A percentile compares a stretch with the other conserved stretches of the same genome.
phyloP scores from a whole-genome alignment of 2,329 filamentous ascomycete species.

The Nakataea oryzae region DNA sequence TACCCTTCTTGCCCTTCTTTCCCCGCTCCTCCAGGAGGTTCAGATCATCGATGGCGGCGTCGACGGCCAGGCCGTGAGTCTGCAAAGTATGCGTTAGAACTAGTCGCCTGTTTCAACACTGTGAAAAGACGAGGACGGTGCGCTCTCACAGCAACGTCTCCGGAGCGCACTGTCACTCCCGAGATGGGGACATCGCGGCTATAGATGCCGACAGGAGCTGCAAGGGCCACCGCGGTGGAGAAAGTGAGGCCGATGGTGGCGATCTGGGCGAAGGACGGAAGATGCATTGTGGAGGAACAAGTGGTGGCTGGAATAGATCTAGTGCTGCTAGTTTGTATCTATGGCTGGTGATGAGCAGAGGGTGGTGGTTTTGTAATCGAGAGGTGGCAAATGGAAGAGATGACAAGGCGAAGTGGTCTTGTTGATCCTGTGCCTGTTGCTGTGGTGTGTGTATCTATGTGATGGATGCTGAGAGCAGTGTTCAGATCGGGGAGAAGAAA shows the following conservation, averaged over 20 bases:
- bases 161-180: background rate
- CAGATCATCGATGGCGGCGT: background rate
- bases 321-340: background rate
- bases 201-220: background rate
- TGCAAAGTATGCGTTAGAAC: background rate
- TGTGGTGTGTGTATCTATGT: background rate
- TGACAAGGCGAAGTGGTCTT: background rate
- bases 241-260: conserved; percentile 2
- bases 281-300: background rate
- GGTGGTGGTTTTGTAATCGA: background rate
- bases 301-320: background rate
- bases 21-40: background rate
- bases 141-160: background rate
- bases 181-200: background rate
- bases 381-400: background rate
- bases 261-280: conserved; percentile 1
- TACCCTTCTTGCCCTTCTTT: conserved; percentile 4
- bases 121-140: background rate
- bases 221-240: background rate
- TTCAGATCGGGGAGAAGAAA: background rate
- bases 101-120: background rate
- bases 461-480: background rate
- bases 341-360: background rate
- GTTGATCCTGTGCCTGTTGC: background rate
- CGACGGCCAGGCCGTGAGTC: background rate